These are phyloP conservation scores for Cordia subcordata DNA, from an alignment of 257 asterid species.

Conservation along the genomic window DNA sequence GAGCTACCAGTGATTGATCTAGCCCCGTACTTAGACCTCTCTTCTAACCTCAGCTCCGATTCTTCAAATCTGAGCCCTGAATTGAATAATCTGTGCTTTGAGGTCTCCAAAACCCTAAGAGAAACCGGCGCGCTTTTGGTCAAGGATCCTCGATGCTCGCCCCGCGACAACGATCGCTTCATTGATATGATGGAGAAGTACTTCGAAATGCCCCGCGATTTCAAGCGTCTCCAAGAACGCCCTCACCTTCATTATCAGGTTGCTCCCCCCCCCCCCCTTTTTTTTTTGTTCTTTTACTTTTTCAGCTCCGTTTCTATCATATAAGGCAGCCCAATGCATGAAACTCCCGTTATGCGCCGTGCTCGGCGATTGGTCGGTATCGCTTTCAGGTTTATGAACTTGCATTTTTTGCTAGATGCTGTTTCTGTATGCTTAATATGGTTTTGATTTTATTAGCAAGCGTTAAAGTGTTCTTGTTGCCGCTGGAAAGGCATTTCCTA, in stretches of 20 bases:
- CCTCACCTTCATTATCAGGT: constrained; percentile 97
- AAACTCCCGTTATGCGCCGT: no score
- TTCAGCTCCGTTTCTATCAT: no score
- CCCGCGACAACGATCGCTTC: constrained; percentile 71
- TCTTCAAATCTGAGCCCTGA: constrained; percentile 31
- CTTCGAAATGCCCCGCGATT: constrained; percentile 70
- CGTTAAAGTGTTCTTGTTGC: no score
- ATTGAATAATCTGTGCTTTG: constrained; percentile 50
- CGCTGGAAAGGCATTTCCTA: no score
- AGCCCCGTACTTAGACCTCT: not conserved
- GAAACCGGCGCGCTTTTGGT: constrained; percentile 92
- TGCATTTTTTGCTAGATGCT: no score
- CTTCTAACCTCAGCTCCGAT: constrained; percentile 34
- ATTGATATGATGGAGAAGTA: constrained; percentile 92
- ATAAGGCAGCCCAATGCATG: no score
- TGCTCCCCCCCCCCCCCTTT: no score
- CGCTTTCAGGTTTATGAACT: no score
- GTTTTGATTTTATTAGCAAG: no score
- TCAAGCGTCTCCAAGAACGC: constrained; percentile 85
- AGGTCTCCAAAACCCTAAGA: constrained; percentile 82
- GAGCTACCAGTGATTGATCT: constrained; percentile 15
- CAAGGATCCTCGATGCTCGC: constrained; percentile 90
- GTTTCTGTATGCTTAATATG: no score
- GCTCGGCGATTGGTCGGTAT: no score
- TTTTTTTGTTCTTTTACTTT: no score